A percentile compares a stretch with the other conserved stretches of the same genome.
Conservation (phyloP, 768 basidiomycete genomes). For the Phylloporus sp. region DNA sequence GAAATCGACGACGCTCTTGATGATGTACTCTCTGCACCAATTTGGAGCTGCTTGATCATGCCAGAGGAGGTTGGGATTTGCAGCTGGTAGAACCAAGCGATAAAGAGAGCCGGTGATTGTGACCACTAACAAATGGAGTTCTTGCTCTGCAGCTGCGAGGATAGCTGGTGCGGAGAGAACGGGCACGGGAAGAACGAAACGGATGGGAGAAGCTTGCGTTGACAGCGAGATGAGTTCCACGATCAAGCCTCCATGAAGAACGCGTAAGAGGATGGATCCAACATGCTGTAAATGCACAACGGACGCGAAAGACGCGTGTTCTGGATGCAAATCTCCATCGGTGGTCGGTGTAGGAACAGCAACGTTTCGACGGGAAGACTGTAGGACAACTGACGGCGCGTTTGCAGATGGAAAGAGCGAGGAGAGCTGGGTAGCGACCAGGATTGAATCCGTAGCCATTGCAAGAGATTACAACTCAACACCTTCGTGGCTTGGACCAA, state of each 20-base stretch:
- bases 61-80: conserved; percentile 54
- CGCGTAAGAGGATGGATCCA: conserved; percentile 68
- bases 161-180: conserved; percentile 64
- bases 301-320: conserved; percentile 70
- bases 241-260: conserved; percentile 70
- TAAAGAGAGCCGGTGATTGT: conserved; percentile 69
- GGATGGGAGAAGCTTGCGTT: conserved; percentile 58
- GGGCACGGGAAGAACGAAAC: conserved; percentile 72
- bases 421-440: conserved; percentile 62
- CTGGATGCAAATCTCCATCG: conserved; percentile 45
- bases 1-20: conserved; percentile 49
- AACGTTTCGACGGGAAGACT: conserved; percentile 54
- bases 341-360: conserved; percentile 43
- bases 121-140: conserved; percentile 68
- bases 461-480: not conserved
- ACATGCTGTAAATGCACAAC: conserved; percentile 53
- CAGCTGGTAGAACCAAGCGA: conserved; percentile 63
- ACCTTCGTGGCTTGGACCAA: not conserved
- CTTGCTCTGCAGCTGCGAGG: conserved; percentile 43
- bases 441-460: conserved; percentile 31
- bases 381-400: conserved; percentile 49
- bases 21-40: conserved; percentile 65
- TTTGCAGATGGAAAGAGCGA: conserved; percentile 54
- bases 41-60: conserved; percentile 47
- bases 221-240: conserved; percentile 77